Evolutionary conservation across 2,329 filamentous ascomycete genomes (phyloP).

Genomic region (Monilinia aucupariae): DNA sequence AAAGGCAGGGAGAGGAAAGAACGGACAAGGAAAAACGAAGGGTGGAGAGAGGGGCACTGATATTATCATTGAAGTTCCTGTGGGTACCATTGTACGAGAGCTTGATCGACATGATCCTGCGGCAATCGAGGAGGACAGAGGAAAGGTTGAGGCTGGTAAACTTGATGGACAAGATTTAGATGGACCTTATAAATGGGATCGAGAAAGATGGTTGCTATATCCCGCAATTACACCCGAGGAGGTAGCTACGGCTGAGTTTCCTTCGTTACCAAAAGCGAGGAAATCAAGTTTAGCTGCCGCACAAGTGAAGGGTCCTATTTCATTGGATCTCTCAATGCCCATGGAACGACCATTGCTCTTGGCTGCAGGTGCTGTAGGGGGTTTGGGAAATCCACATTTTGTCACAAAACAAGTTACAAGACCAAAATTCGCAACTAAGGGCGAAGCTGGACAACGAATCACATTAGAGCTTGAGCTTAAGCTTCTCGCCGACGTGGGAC

Average conservation of each 20-base stretch:
- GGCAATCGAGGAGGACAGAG: slow-evolving; percentile 56
- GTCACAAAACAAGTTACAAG: slow-evolving; percentile 66
- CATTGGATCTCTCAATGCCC: slow-evolving; percentile 66
- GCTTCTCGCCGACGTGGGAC: slow-evolving; percentile 86
- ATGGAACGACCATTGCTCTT: slow-evolving; percentile 81
- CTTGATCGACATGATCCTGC: slow-evolving; percentile 72
- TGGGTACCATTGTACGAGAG: slow-evolving; percentile 86
- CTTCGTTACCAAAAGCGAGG: slow-evolving; percentile 49
- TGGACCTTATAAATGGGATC: slow-evolving; percentile 39
- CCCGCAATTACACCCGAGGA: slow-evolving; percentile 73
- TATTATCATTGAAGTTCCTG: slow-evolving; percentile 80
- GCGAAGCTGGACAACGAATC: slow-evolving; percentile 72
- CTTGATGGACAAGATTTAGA: slow-evolving; percentile 31
- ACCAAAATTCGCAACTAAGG: slow-evolving; percentile 84
- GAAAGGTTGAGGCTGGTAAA: slow-evolving; percentile 37
- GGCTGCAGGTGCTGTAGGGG: slow-evolving; percentile 80
- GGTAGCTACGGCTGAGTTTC: slow-evolving; percentile 54
- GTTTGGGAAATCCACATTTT: slow-evolving; percentile 91
- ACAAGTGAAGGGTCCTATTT: slow-evolving; percentile 68
- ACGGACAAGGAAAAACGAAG: slow-evolving; percentile 67
- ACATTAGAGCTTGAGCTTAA: slow-evolving; percentile 87
- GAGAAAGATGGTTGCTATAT: slow-evolving; percentile 80
- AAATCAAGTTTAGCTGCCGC: slow-evolving; percentile 47
- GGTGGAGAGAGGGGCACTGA: slow-evolving; percentile 81
- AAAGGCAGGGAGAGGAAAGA: slow-evolving; percentile 68